Conservation (phyloP, 768 basidiomycete species). For the Tricholoma sp. region DNA sequence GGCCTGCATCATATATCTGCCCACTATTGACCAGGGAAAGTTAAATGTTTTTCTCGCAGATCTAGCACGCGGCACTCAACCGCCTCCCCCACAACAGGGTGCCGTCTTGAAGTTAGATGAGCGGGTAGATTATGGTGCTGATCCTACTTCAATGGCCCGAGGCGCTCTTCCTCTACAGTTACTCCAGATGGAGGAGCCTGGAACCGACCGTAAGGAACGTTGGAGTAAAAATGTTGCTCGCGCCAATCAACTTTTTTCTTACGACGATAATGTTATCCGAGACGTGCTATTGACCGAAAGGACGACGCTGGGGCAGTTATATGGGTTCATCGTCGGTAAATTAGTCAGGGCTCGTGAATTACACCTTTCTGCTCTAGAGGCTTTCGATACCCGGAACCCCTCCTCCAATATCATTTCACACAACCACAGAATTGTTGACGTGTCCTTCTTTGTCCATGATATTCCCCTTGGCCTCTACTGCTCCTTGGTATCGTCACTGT, state of each 20-base stretch:
- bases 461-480: slow-evolving; percentile 63
- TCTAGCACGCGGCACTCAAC: slow-evolving; percentile 37
- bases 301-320: slow-evolving; percentile 64
- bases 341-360: slow-evolving; percentile 58
- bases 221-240: slow-evolving; percentile 40
- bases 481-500: slow-evolving; percentile 52
- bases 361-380: slow-evolving; percentile 49
- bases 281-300: slow-evolving; percentile 65
- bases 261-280: slow-evolving; percentile 50
- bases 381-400: slow-evolving; percentile 35
- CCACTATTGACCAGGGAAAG: slow-evolving; percentile 46
- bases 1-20: slow-evolving; percentile 61
- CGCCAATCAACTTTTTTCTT: slow-evolving; percentile 47
- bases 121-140: slow-evolving; percentile 50
- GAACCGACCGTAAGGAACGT: slow-evolving; percentile 35
- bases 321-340: slow-evolving; percentile 71
- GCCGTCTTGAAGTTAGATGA: slow-evolving; percentile 49
- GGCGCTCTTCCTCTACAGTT: slow-evolving; percentile 39
- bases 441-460: slow-evolving; percentile 59
- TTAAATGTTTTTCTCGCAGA: slow-evolving; percentile 56
- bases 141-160: slow-evolving; percentile 23
- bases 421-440: slow-evolving; percentile 50
- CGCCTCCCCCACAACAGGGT: slow-evolving; percentile 27
- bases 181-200: slow-evolving; percentile 41
- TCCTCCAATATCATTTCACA: slow-evolving; percentile 46